Conservation (phyloP, 768 basidiomycete genomes). For the Amanita inopinata region DNA sequence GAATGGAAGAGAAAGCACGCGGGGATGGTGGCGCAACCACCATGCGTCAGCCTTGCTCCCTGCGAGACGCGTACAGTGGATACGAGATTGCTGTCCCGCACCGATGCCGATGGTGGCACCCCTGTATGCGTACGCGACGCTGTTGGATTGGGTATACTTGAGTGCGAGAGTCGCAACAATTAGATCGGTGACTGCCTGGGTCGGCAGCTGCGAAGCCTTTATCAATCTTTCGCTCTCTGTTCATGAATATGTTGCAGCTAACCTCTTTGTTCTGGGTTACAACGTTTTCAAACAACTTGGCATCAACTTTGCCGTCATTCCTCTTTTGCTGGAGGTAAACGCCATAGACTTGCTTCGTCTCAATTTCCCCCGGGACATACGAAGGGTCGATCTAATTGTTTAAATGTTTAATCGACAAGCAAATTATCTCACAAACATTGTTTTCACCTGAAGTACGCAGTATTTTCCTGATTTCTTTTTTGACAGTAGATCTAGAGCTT, state of each 20-base stretch:
- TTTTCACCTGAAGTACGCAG: slow-evolving; percentile 81
- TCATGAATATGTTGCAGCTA: no score
- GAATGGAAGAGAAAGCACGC: slow-evolving; percentile 87
- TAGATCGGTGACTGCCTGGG: slow-evolving; percentile 75
- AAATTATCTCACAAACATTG: not conserved
- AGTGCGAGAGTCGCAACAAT: slow-evolving; percentile 94
- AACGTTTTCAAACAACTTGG: slow-evolving; percentile 72
- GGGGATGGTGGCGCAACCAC: slow-evolving; percentile 97
- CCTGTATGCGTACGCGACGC: slow-evolving; percentile 88
- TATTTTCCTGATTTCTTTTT: slow-evolving; percentile 99
- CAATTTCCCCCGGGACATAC: slow-evolving; percentile 69
- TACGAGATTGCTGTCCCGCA: slow-evolving; percentile 96
- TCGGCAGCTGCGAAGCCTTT: slow-evolving; percentile 50
- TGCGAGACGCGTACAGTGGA: slow-evolving; percentile 97
- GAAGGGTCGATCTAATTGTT: slow-evolving; percentile 70
- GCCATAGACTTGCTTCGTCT: slow-evolving; percentile 95
- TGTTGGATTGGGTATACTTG: slow-evolving; percentile 99
- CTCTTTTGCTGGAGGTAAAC: slow-evolving; percentile 82
- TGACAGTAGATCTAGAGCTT: slow-evolving; percentile 80
- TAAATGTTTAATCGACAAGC: not conserved
- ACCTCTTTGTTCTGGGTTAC: slow-evolving; percentile 87
- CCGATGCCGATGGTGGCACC: slow-evolving; percentile 94
- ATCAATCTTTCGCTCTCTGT: no score
- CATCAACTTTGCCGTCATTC: slow-evolving; percentile 84
- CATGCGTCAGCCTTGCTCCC: slow-evolving; percentile 98